Evolutionary conservation across 148 eudicot genomes (phyloP).

Genomic region (Persicaria maculosa): DNA sequence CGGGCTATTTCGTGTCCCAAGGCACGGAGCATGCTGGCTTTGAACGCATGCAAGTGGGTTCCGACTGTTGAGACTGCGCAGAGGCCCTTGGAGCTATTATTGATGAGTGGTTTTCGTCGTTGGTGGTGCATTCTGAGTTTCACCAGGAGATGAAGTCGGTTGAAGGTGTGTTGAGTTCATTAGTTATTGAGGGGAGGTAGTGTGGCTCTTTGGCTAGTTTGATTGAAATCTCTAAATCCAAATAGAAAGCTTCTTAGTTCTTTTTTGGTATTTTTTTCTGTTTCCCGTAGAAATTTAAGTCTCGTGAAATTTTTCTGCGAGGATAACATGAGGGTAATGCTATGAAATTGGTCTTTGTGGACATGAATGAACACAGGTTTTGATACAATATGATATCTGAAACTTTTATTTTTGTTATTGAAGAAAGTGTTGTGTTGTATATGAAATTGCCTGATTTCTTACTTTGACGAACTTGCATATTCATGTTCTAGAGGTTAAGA

Average conservation of each 20-base stretch:
- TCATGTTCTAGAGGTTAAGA: too few species aligned
- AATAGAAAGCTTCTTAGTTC: conserved; percentile 27
- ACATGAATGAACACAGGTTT: not conserved
- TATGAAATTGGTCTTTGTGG: not conserved
- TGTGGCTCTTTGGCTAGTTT: conserved; percentile 51
- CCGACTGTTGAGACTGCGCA: conserved; percentile 46
- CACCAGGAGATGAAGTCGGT: conserved; percentile 55
- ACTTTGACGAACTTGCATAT: too few species aligned
- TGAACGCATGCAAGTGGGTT: conserved; percentile 53
- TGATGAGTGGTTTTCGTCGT: conserved; percentile 80
- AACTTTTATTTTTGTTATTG: not conserved
- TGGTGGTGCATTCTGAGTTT: conserved; percentile 75
- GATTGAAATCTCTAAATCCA: conserved; percentile 39
- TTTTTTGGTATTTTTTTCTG: not conserved
- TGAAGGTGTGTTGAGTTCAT: conserved; percentile 38
- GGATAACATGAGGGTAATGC: not conserved
- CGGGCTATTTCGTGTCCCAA: conserved; percentile 42
- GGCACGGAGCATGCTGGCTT: conserved; percentile 32
- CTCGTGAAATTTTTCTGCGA: not conserved
- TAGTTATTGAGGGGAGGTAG: conserved; percentile 54
- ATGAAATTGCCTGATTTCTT: too few species aligned
- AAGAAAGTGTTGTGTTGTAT: too few species aligned
- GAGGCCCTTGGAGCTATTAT: conserved; percentile 55
- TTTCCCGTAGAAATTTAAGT: not conserved
- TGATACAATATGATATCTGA: not conserved